phyloP scores from a whole-genome alignment of 2,329 filamentous ascomycete species.

The Neofusicoccum laricinum region DNA sequence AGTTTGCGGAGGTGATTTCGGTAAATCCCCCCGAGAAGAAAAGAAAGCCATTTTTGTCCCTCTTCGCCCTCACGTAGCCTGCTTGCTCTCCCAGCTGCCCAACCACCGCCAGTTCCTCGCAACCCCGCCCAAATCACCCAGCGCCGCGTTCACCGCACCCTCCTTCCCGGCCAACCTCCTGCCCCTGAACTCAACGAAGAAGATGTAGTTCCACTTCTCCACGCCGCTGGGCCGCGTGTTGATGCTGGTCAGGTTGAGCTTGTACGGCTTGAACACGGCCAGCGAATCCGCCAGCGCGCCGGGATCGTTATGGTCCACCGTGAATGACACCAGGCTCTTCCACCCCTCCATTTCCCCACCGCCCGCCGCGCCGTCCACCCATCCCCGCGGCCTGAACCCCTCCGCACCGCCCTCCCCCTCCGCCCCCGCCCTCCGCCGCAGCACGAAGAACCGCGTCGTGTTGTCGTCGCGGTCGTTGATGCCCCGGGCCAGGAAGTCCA shows the following conservation, averaged over 20 bases:
- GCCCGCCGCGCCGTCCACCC: neutral
- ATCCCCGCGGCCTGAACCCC: neutral
- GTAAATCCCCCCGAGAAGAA: neutral
- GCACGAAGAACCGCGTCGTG: slow-evolving; percentile 73
- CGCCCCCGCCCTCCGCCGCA: slow-evolving; percentile 35
- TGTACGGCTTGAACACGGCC: slow-evolving; percentile 69
- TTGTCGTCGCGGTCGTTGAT: slow-evolving; percentile 76
- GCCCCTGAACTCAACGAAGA: slow-evolving; percentile 87
- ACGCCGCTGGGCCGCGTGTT: slow-evolving; percentile 77
- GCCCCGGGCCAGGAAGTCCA: slow-evolving; percentile 66
- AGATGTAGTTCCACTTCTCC: slow-evolving; percentile 83
- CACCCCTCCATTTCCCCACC: slow-evolving; percentile 22
- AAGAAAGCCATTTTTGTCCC: neutral
- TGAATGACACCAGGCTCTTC: slow-evolving; percentile 82
- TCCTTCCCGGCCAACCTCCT: slow-evolving; percentile 53
- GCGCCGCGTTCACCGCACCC: slow-evolving; percentile 58
- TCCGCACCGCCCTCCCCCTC: neutral
- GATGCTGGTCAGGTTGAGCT: slow-evolving; percentile 85
- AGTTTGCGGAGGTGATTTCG: too few species aligned
- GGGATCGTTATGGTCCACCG: slow-evolving; percentile 70
- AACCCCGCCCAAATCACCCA: slow-evolving; percentile 57
- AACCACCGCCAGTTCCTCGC: slow-evolving; percentile 66
- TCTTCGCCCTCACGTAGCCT: neutral
- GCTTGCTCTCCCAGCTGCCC: slow-evolving; percentile 58
- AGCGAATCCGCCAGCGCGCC: slow-evolving; percentile 83